These are phyloP conservation scores for Schizothecium vesticola DNA, from an alignment of 495 filamentous ascomycete genomes.

Conservation along the genomic window DNA sequence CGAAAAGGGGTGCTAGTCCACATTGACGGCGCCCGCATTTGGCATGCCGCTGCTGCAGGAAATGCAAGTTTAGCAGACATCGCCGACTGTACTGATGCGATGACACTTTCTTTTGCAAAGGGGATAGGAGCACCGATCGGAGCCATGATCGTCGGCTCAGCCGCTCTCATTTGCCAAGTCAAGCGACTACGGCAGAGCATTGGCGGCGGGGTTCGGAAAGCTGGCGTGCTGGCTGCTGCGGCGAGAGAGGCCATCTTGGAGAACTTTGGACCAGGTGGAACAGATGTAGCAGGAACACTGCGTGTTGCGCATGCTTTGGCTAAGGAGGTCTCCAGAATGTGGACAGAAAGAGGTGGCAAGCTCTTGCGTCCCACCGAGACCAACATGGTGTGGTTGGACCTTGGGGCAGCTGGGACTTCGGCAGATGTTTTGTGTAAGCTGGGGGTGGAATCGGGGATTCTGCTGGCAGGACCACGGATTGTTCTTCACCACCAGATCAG, in stretches of 20 bases:
- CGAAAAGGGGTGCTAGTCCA: constrained; percentile 62
- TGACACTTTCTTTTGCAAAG: constrained; percentile 76
- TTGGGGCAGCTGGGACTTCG: constrained; percentile 45
- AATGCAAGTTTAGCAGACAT: constrained; percentile 59
- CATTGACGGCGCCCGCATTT: constrained; percentile 73
- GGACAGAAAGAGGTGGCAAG: constrained; percentile 55
- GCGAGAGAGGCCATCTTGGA: constrained; percentile 53
- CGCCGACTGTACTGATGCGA: constrained; percentile 61
- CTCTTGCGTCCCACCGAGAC: constrained; percentile 60
- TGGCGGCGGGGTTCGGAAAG: constrained; percentile 71
- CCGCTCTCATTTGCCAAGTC: constrained; percentile 57
- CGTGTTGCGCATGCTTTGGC: constrained; percentile 57
- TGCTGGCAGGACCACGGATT: constrained; percentile 46
- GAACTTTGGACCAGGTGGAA: constrained; percentile 54
- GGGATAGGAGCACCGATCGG: constrained; percentile 80
- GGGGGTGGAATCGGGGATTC: constrained; percentile 48
- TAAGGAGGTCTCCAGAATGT: constrained; percentile 54
- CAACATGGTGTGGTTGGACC: constrained; percentile 86
- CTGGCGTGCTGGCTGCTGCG: constrained; percentile 51
- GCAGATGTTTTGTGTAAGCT: constrained; percentile 41
- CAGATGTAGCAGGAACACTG: constrained; percentile 52
- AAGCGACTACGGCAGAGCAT: constrained; percentile 72
- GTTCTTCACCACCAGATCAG: constrained; percentile 63
- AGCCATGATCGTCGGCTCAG: constrained; percentile 63
- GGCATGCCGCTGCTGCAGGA: constrained; percentile 59